phyloP scores from a whole-genome alignment of 306 rosid genomes.

The Cicer yamashitae region DNA sequence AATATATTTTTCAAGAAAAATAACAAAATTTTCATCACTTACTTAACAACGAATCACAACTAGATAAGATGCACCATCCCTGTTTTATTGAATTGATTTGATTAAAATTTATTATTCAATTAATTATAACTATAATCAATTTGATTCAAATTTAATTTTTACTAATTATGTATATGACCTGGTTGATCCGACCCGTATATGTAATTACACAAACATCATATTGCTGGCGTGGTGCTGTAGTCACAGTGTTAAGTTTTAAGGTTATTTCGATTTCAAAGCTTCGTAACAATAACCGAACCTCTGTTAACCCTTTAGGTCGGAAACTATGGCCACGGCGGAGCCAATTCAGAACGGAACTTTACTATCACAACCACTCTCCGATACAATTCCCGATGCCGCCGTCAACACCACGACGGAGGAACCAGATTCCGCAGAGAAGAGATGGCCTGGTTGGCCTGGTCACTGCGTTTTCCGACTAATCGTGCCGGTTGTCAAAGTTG shows the following conservation, averaged over 20 bases:
- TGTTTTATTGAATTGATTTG: too few species aligned
- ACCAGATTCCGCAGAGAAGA: conserved; percentile 51
- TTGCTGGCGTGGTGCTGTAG: too few species aligned
- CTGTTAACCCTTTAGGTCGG: conserved; percentile 36
- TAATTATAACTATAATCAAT: too few species aligned
- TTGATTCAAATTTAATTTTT: too few species aligned
- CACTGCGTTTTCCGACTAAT: conserved; percentile 84
- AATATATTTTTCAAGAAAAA: too few species aligned
- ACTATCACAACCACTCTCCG: conserved; percentile 1
- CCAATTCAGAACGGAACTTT: conserved; percentile 58
- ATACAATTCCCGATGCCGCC: not conserved
- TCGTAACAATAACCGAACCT: not conserved
- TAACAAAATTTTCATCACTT: too few species aligned
- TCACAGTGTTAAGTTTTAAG: not conserved
- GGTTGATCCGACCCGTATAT: too few species aligned
- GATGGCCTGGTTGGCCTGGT: conserved; percentile 99
- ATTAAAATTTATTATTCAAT: too few species aligned
- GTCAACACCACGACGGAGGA: not conserved
- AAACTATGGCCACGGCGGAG: conserved; percentile 59
- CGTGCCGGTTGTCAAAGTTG: conserved; percentile 89
- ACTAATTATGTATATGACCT: too few species aligned
- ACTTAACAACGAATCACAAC: too few species aligned
- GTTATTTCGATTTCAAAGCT: not conserved
- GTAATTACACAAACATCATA: too few species aligned
- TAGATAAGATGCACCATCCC: too few species aligned